Evolutionary conservation across 108 stramenopile species (phyloP), one percentile per base, ranked within the genome.

Genomic region (Skeletonema grethae): DNA sequence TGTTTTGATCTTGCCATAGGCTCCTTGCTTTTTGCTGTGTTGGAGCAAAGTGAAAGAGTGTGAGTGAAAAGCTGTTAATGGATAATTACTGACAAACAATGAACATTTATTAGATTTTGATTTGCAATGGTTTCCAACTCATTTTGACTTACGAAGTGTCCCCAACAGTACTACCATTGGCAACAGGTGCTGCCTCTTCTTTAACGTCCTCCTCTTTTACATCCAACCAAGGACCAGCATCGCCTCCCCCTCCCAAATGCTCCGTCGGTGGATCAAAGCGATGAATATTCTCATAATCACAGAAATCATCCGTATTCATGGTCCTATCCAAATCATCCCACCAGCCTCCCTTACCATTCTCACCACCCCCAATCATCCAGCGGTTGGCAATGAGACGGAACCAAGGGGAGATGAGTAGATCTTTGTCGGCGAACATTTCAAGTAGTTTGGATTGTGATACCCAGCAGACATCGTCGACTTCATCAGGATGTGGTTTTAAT

Each of bases 1-100:
- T 16, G 85, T 96, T 71, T 90, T 89, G 57, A 99, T 77, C 70
- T 97, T 97, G 25, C 99, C 99, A 72, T 99, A 99, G 22, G 97
- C 98, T 24, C 99, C 99, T 86, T 99, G 99, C 74, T 99, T 99
- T 76, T 93, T 91, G 68, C 89, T 95, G 67, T 10, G 24, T 55
- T 34, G 30, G 35, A 71, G 4, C 61, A 43, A 22, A 57, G 46
- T 55, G 31, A 39, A 32, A 31, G 22, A 29, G 59, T 36, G 13
- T 28, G 29, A 20, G 4, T 0, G 13, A 36, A 20, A 16, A 20
- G 32, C 32, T 46, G 39, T 15, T 39, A 22, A 61, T 30, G 50
- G 20, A 24, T 0, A 53, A n/a, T n/a, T n/a, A n/a, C n/a, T 12
- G 18, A 58, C 57, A 22, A 30, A 28, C 10, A 30, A 16, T 29